These are phyloP conservation scores for Boletus semigastroideus DNA, from an alignment of 1,284 basidiomycete species.

Conservation along the genomic window DNA sequence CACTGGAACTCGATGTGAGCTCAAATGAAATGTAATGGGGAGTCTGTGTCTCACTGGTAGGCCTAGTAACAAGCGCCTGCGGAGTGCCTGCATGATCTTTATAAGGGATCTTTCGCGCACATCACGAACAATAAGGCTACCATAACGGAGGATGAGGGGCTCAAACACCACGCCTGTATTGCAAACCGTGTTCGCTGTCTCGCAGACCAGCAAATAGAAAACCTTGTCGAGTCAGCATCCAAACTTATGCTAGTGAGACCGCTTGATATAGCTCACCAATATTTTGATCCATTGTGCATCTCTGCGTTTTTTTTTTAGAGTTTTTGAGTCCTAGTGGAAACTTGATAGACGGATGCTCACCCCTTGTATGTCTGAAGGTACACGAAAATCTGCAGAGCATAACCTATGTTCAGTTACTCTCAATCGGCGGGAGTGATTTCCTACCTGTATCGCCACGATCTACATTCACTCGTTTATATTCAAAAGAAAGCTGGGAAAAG, in stretches of 20 bases:
- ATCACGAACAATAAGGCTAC: not conserved
- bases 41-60: not conserved
- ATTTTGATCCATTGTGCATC: not conserved
- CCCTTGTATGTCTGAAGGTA: not conserved
- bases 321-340: not conserved
- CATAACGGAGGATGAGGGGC: not conserved
- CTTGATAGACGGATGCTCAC: not conserved
- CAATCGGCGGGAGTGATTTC: not conserved
- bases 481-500: not conserved
- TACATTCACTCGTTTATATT: not conserved
- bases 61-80: not conserved
- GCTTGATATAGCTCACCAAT: not conserved
- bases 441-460: not conserved
- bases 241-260: not conserved
- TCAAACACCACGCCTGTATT: not conserved
- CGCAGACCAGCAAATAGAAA: not conserved
- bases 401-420: not conserved
- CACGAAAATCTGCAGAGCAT: not conserved
- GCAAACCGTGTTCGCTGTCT: not conserved
- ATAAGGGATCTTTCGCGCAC: not conserved
- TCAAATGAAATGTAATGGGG: not conserved
- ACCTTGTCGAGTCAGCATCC: not conserved
- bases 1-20: not conserved
- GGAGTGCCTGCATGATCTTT: not conserved
- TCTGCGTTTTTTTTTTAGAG: not conserved